Evolutionary conservation across 2,329 filamentous ascomycete genomes (phyloP).

Genomic region (Amesomyces nigricolor): DNA sequence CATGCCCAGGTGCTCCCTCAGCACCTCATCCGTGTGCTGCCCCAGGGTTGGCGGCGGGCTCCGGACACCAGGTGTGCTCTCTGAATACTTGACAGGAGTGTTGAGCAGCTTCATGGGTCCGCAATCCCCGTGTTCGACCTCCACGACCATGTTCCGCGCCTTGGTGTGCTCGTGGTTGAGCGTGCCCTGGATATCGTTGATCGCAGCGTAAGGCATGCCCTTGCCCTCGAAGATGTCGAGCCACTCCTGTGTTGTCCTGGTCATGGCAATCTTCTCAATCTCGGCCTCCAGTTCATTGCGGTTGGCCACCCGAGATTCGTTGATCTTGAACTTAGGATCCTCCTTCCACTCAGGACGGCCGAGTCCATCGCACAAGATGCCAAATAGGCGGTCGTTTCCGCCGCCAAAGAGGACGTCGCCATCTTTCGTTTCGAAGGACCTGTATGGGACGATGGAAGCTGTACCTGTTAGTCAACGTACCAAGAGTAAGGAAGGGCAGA

Average conservation of each 20-base stretch:
- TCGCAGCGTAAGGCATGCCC: constrained; percentile 85
- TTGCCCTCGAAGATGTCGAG: constrained; percentile 79
- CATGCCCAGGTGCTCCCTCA: constrained; percentile 59
- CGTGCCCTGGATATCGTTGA: constrained; percentile 86
- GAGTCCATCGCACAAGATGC: constrained; percentile 56
- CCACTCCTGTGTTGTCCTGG: constrained; percentile 84
- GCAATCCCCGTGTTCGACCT: constrained; percentile 76
- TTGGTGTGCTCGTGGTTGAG: constrained; percentile 78
- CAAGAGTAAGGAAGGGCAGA: not conserved
- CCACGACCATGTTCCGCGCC: constrained; percentile 83
- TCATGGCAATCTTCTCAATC: constrained; percentile 69
- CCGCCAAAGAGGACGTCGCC: constrained; percentile 66
- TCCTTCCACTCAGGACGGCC: constrained; percentile 54
- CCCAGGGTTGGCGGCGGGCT: constrained; percentile 78
- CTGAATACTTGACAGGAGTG: constrained; percentile 89
- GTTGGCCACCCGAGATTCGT: constrained; percentile 60
- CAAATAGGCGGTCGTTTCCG: constrained; percentile 66
- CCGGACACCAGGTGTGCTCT: constrained; percentile 69
- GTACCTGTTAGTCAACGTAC: not conserved
- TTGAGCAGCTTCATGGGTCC: constrained; percentile 87
- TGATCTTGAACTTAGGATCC: constrained; percentile 54
- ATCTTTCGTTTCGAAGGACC: constrained; percentile 70
- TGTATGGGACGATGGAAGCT: constrained; percentile 97
- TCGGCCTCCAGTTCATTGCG: constrained; percentile 69
- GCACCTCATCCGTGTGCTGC: constrained; percentile 76